Evolutionary conservation across 768 basidiomycete species (phyloP), one percentile per base, ranked within the genome.

Genomic region (Trametes cingulata): DNA sequence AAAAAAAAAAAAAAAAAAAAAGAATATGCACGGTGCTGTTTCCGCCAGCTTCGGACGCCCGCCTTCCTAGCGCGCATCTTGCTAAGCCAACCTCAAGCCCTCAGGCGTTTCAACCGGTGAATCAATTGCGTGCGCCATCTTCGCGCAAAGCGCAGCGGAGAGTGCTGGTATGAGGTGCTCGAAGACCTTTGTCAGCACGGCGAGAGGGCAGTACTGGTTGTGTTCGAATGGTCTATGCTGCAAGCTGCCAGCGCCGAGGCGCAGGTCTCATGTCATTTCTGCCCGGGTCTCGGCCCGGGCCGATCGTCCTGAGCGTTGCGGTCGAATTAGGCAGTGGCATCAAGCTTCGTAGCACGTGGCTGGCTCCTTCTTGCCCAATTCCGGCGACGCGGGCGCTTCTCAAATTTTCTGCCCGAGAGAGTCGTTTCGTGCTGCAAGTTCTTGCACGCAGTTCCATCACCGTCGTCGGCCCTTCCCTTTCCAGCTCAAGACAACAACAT

Each of bases 401-500:
- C 51, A 62, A 62, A 47, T 57, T 61, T 62, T 48, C 50, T 35
- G 46, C 39, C 47, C 51, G 15, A 27, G 29, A 40, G 40, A 51
- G 48, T 40, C 39, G n/a, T 17, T 36, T 50, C 48, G 19, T 50
- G 52, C 56, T 33, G 51, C 52, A 45, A 46, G 52, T 60, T 24
- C 35, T 43, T 19, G 46, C 40, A 48, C 33, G 39, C 27, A 61
- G 52, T 49, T 50, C 60, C 49, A 52, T 52, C 46, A 52, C 61
- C 55, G 45, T 45, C 47, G 33, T 45, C 47, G 33, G 41, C 37
- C 60, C 22, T 35, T 48, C 53, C 36, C 41, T 50, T n/a, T 39
- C 20, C 9, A 45, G 13, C 37, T 42, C 25, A 56, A 35, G 17
- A 42, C 43, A 58, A 46, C 13, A 74, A 42, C n/a, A 74, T 74